A percentile compares a stretch with the other conserved stretches of the same genome.
These are phyloP conservation scores for Helicocarpus griseus DNA, from an alignment of 2,329 filamentous ascomycete genomes.

Conservation along the genomic window DNA sequence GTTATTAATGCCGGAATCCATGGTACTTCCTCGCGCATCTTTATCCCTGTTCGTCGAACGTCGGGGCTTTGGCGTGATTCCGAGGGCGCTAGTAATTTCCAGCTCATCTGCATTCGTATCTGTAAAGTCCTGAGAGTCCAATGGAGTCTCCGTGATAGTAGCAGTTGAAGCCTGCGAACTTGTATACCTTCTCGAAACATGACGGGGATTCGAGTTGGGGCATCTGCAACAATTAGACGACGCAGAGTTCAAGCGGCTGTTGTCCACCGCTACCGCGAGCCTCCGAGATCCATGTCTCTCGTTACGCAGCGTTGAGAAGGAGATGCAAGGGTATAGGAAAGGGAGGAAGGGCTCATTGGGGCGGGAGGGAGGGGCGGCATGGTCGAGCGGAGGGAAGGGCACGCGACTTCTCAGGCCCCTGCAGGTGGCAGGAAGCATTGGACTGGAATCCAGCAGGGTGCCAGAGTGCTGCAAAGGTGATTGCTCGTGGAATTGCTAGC, in stretches of 20 bases:
- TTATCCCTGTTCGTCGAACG: too few relatives aligned
- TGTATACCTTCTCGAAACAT: not conserved
- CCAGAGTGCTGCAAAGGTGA: not conserved
- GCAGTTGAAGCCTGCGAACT: not conserved
- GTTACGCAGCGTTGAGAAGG: slow-evolving; percentile 22
- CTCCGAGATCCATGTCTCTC: not conserved
- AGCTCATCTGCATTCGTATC: too few relatives aligned
- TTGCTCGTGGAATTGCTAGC: not conserved
- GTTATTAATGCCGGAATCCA: too few relatives aligned
- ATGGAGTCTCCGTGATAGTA: not conserved
- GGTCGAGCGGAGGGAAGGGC: slow-evolving; percentile 27
- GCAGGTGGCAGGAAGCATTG: slow-evolving; percentile 36
- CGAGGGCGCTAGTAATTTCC: too few relatives aligned
- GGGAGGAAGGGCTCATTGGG: slow-evolving; percentile 32
- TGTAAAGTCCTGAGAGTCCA: not conserved
- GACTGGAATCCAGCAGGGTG: slow-evolving; percentile 6
- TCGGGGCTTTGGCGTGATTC: too few relatives aligned
- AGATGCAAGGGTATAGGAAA: slow-evolving; percentile 36
- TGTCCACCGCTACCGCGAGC: not conserved
- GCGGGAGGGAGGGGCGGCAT: slow-evolving; percentile 25
- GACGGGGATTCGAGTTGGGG: not conserved
- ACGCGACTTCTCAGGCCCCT: slow-evolving; percentile 32
- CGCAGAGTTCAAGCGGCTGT: slow-evolving; percentile 6
- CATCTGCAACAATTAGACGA: not conserved
- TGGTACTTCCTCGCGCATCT: too few relatives aligned